A percentile compares a stretch with the other conserved stretches of the same genome.
Conservation (phyloP, 805 yeast genomes). For the Spathaspora boniae region DNA sequence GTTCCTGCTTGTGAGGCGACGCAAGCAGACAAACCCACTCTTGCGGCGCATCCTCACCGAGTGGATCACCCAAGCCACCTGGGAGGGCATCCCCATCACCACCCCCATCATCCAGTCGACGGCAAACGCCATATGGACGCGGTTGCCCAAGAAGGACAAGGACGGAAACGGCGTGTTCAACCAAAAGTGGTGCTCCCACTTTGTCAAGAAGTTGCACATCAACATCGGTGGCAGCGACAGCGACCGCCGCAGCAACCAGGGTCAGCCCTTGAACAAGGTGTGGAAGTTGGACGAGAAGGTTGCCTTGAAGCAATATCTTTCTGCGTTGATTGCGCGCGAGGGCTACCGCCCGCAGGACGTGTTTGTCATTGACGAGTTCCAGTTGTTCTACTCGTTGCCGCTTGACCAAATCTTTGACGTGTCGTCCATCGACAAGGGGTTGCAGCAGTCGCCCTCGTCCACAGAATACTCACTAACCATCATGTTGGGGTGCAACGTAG, state of each 20-base stretch:
- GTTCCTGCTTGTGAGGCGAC: constrained; percentile 47
- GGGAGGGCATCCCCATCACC: constrained; percentile 65
- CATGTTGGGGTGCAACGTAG: constrained; percentile 60
- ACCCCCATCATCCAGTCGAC: constrained; percentile 62
- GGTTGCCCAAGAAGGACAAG: constrained; percentile 49
- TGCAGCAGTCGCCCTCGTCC: constrained; percentile 32
- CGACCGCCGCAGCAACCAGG: constrained; percentile 33
- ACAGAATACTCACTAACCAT: constrained; percentile 48
- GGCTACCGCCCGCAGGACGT: constrained; percentile 49
- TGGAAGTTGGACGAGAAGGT: constrained; percentile 61
- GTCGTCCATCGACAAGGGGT: constrained; percentile 40
- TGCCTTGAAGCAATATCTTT: constrained; percentile 43
- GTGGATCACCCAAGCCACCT: constrained; percentile 64
- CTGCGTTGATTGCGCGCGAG: constrained; percentile 22
- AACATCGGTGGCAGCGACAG: constrained; percentile 45
- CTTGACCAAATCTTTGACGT: constrained; percentile 54
- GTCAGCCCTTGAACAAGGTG: constrained; percentile 41
- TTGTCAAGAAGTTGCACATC: constrained; percentile 47
- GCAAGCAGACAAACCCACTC: constrained; percentile 54
- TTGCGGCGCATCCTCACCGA: constrained; percentile 60
- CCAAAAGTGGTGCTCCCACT: constrained; percentile 57
- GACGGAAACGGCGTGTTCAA: constrained; percentile 66
- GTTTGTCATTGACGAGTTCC: constrained; percentile 60
- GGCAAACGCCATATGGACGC: constrained; percentile 61
- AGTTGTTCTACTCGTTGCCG: constrained; percentile 56